Conservation (phyloP, 371 early-diverging fungal species). For the Polyrhizophydium stewartii region DNA sequence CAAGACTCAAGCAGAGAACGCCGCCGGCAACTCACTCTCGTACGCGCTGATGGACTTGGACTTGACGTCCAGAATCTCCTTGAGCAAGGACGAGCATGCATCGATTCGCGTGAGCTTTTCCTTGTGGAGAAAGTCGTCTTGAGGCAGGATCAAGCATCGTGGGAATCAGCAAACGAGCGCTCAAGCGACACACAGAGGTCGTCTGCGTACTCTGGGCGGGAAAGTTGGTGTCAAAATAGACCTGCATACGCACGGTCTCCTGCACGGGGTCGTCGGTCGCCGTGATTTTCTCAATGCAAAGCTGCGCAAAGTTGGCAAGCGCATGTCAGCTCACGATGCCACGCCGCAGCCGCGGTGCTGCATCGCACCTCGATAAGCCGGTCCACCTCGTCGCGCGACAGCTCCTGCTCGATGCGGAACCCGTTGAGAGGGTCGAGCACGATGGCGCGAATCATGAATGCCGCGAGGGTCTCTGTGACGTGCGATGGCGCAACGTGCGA, state of each 20-base stretch:
- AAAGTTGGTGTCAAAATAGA: conserved; percentile 54
- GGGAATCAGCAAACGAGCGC: too few relatives aligned
- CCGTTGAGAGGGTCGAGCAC: conserved; percentile 44
- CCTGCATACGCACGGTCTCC: conserved; percentile 52
- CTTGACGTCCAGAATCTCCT: conserved; percentile 42
- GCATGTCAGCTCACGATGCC: background rate
- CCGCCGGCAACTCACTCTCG: conserved; percentile 27
- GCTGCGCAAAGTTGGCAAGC: conserved; percentile 8
- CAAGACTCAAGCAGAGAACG: background rate
- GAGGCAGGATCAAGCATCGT: too few relatives aligned
- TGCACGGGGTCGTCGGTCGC: conserved; percentile 21
- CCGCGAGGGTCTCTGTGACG: conserved; percentile 52
- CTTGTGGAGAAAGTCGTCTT: conserved; percentile 48
- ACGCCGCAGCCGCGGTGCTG: too few relatives aligned
- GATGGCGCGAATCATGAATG: conserved; percentile 48
- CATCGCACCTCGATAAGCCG: conserved; percentile 36
- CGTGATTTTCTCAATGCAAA: conserved; percentile 39
- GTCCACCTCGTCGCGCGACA: conserved; percentile 44
- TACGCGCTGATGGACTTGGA: conserved; percentile 35
- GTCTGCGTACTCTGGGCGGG: conserved; percentile 39
- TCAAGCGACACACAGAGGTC: conserved; percentile 1
- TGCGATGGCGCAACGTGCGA: conserved; percentile 16
- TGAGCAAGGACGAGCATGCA: conserved; percentile 30
- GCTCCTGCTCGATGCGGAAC: conserved; percentile 44
- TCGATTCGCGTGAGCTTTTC: conserved; percentile 37